phyloP scores from a whole-genome alignment of 495 filamentous ascomycete species.

The Chaetomium tenue region DNA sequence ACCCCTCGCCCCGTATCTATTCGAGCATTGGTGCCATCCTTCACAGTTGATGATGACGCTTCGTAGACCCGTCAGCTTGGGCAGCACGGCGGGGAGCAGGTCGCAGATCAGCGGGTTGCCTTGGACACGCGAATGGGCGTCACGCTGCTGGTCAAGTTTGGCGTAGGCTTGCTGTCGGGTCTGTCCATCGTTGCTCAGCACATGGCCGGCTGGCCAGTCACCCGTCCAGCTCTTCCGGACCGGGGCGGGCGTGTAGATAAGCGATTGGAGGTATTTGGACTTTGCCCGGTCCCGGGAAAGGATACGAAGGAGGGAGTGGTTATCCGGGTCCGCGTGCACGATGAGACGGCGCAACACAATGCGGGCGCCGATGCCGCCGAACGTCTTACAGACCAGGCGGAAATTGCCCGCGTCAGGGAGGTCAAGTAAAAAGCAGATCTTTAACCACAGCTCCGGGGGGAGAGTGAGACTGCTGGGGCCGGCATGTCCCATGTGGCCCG shows the following conservation, averaged over 20 bases:
- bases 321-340: neutral
- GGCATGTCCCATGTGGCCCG: neutral
- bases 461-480: neutral
- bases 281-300: conserved; percentile 1
- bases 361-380: conserved; percentile 2
- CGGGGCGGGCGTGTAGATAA: neutral
- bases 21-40: neutral
- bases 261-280: conserved; percentile 12
- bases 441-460: neutral
- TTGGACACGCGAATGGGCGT: neutral
- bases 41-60: neutral
- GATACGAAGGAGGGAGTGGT: neutral
- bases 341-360: conserved; percentile 1
- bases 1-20: neutral
- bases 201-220: neutral
- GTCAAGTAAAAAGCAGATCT: neutral
- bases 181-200: neutral
- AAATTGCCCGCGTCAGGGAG: conserved; percentile 3
- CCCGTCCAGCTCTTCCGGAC: too few relatives aligned
- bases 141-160: neutral
- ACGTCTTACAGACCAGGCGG: conserved; percentile 3
- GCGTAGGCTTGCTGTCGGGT: neutral
- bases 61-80: neutral
- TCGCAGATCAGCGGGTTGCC: neutral
- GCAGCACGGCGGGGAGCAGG: neutral